Evolutionary conservation across 768 basidiomycete genomes (phyloP).

Genomic region (Pleurotus platypus): DNA sequence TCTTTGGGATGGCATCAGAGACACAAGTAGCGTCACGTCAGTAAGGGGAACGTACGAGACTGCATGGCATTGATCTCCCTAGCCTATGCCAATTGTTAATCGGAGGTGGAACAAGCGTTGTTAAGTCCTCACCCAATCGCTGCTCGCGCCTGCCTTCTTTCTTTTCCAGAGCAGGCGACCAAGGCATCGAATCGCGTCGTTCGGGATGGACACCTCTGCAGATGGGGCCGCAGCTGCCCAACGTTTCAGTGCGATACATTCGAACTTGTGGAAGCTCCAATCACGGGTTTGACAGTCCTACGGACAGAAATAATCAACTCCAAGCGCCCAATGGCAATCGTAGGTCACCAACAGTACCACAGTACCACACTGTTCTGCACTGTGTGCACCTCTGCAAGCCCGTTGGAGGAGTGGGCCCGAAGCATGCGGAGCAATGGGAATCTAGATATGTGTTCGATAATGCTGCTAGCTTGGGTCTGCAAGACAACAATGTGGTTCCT

Average conservation of each 20-base stretch:
- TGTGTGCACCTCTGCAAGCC: constrained; percentile 67
- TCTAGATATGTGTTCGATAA: constrained; percentile 63
- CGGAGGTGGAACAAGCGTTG: neutral
- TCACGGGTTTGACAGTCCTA: constrained; percentile 71
- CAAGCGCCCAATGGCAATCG: neutral
- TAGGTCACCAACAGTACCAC: constrained; percentile 54
- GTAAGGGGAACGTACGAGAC: constrained; percentile 55
- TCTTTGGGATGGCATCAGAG: constrained; percentile 35
- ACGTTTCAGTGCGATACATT: constrained; percentile 67
- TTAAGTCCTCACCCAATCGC: constrained; percentile 50
- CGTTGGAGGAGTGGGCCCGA: constrained; percentile 28
- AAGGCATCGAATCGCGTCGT: constrained; percentile 77
- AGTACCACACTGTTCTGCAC: constrained; percentile 75
- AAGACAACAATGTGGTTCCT: constrained; percentile 61
- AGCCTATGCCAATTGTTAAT: constrained; percentile 33
- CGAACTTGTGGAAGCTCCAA: constrained; percentile 72
- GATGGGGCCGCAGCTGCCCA: constrained; percentile 54
- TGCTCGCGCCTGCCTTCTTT: constrained; percentile 49
- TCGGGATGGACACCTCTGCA: constrained; percentile 48
- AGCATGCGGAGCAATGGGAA: constrained; percentile 69
- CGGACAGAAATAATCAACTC: neutral
- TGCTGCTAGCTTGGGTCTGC: constrained; percentile 57
- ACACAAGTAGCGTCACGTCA: neutral
- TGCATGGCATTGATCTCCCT: constrained; percentile 67
- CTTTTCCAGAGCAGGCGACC: constrained; percentile 70